Base-by-base conservation (phyloP, 192 early-diverging fungal species). In the Glomus cerebriforme region DNA sequence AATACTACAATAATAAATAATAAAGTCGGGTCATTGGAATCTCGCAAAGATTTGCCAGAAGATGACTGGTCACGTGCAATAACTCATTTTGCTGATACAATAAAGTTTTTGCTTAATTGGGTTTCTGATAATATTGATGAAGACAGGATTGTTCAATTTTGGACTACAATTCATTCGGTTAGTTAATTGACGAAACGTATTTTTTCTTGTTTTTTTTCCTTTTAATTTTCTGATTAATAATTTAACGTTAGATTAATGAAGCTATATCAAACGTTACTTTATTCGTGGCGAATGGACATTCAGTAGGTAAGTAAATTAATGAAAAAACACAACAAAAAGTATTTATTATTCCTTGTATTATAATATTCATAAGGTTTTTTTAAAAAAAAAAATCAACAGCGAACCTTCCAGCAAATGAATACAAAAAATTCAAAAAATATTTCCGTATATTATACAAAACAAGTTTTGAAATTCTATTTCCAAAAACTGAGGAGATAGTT, bases 71-170 rank as follows among this genome's bases (percentile, higher is more conserved):
- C 59, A 10, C 74, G 59, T 63, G n/a, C 74, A 35, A 34, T 76
- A 19, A n/a, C 17, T 13, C 31, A 76, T 64, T 64, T 76, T 26
- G 12, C 35, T 5, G 74, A 76, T n/a, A 43, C 54, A 10, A 47
- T 76, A 17, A 76, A 63, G 15, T 63, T 76, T 39, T 35, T 76
- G 39, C 6, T 34, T 8, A 76, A 76, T 63, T 32, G 29, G 7
- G 74, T 64, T 7, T 76, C 74, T 7, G 58, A 60, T 58, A 26
- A 26, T 27, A 76, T 76, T 29, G 24, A 45, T 43, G 35, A 76
- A 27, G 74, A 76, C 17, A n/a, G 32, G n/a, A 37, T 76, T 26
- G 54, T 76, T 63, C 60, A 64, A 64, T 76, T 76, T 76, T 76
- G 74, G 74, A 63, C 60, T 7, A 76, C 34, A 6, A 63, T 76